Percentiles rank a stretch among this genome's conserved stretches.
Evolutionary conservation across 2,329 filamentous ascomycete genomes (phyloP).

Genomic region (Thermomyces lanuginosus): DNA sequence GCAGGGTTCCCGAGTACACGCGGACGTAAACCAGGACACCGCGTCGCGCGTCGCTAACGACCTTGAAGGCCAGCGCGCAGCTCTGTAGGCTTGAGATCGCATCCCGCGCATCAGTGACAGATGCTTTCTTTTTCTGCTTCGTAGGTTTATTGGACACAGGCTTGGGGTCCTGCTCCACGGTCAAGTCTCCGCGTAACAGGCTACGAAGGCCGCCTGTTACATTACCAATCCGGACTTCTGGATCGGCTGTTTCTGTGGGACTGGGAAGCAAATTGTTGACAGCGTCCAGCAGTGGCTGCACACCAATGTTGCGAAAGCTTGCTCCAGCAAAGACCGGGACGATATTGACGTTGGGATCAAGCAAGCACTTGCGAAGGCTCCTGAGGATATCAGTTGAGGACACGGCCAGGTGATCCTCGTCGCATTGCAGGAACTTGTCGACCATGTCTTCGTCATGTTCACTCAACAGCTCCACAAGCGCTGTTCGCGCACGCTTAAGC

Average conservation of each 20-base stretch:
- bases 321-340: constrained; percentile 83
- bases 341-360: constrained; percentile 45
- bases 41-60: constrained; percentile 70
- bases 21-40: constrained; percentile 84
- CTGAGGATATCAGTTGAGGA: constrained; percentile 49
- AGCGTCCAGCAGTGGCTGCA: constrained; percentile 78
- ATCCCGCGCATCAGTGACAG: constrained; percentile 28
- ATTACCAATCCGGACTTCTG: constrained; percentile 53
- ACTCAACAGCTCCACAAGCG: constrained; percentile 67
- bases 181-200: constrained; percentile 31
- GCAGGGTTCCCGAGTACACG: constrained; percentile 71
- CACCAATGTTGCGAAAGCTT: constrained; percentile 84
- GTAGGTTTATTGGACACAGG: constrained; percentile 18
- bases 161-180: constrained; percentile 20
- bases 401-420: constrained; percentile 56
- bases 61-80: constrained; percentile 72
- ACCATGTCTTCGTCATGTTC: constrained; percentile 79
- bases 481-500: constrained; percentile 56
- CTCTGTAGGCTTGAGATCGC: constrained; percentile 47
- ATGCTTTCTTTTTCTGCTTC: constrained; percentile 27
- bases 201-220: constrained; percentile 38
- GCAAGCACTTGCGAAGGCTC: constrained; percentile 57
- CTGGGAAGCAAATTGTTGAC: constrained; percentile 76
- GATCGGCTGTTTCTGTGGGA: constrained; percentile 62
- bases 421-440: constrained; percentile 63